Conservation (phyloP, 2,329 filamentous ascomycete species). For the Ascochyta fabae region DNA sequence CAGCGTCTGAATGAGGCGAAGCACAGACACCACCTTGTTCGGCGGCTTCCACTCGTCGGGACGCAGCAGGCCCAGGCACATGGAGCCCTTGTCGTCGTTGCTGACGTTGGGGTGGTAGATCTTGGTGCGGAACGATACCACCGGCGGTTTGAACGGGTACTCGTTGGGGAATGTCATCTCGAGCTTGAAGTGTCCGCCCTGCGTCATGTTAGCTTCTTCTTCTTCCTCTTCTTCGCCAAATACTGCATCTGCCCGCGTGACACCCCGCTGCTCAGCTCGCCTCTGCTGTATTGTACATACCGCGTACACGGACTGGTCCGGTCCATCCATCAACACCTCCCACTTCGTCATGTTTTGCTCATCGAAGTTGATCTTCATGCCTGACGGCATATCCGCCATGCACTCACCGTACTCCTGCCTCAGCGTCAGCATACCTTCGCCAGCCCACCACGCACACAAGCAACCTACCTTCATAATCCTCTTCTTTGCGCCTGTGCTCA, state of each 20-base stretch:
- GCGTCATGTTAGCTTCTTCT: constrained; percentile 16
- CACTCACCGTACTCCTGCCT: constrained; percentile 47
- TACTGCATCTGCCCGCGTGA: constrained; percentile 4
- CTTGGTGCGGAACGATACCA: constrained; percentile 81
- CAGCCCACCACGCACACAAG: background rate
- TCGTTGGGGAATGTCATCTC: constrained; percentile 74
- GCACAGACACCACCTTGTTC: constrained; percentile 75
- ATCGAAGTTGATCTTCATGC: constrained; percentile 56
- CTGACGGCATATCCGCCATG: constrained; percentile 43
- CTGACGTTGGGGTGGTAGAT: constrained; percentile 96
- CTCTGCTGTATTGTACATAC: constrained; percentile 53
- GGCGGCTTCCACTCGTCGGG: constrained; percentile 91
- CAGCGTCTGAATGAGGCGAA: constrained; percentile 77
- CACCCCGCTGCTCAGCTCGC: background rate
- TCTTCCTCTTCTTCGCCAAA: background rate
- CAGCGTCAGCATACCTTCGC: constrained; percentile 16
- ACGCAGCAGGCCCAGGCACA: constrained; percentile 86
- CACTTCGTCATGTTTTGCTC: constrained; percentile 72
- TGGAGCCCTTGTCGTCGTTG: constrained; percentile 82
- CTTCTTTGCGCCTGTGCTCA: constrained; percentile 52
- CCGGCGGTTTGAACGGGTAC: constrained; percentile 90
- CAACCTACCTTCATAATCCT: constrained; percentile 53
- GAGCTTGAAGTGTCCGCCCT: constrained; percentile 77
- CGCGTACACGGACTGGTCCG: constrained; percentile 68
- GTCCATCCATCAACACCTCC: constrained; percentile 71